A percentile compares a stretch with the other conserved stretches of the same genome.
These are phyloP conservation scores for Colletotrichum australisinense DNA, from an alignment of 2,329 filamentous ascomycete species.

Conservation along the genomic window DNA sequence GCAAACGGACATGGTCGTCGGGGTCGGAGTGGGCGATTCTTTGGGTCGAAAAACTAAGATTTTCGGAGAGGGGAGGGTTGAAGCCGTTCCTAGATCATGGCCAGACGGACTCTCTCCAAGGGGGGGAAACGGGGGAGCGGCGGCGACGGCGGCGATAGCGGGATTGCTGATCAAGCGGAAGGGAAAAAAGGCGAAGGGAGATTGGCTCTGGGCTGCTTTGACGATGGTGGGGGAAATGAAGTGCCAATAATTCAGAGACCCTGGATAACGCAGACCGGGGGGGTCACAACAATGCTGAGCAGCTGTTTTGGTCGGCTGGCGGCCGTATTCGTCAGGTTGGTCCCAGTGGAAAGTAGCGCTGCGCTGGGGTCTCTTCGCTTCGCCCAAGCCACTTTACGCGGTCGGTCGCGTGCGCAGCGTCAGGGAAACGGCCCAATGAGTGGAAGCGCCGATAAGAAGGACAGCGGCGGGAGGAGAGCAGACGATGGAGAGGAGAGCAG, in stretches of 20 bases:
- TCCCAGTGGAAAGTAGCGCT: slow-evolving; percentile 25
- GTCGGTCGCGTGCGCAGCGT: slow-evolving; percentile 34
- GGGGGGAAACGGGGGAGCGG: not conserved
- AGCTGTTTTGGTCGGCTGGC: slow-evolving; percentile 20
- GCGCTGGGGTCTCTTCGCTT: slow-evolving; percentile 34
- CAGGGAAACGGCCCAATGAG: slow-evolving; percentile 20
- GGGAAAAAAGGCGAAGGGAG: slow-evolving; percentile 29
- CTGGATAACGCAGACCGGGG: slow-evolving; percentile 34
- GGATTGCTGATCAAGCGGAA: slow-evolving; percentile 24
- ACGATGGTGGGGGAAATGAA: slow-evolving; percentile 38
- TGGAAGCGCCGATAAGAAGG: slow-evolving; percentile 3
- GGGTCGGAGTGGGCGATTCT: not conserved
- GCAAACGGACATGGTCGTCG: slow-evolving; percentile 35
- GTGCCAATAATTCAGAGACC: slow-evolving; percentile 37
- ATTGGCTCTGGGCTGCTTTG: slow-evolving; percentile 33
- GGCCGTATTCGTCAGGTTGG: slow-evolving; percentile 30
- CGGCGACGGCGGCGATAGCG: slow-evolving; percentile 11
- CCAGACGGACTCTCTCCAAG: slow-evolving; percentile 20
- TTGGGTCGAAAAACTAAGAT: slow-evolving; percentile 24
- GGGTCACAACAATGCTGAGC: slow-evolving; percentile 28
- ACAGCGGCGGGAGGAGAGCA: not conserved
- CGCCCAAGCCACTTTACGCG: slow-evolving; percentile 35
- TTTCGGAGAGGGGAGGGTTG: slow-evolving; percentile 5
- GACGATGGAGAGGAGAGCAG: not conserved
- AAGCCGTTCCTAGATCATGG: slow-evolving; percentile 29